Percentiles rank a stretch among this genome's conserved stretches.
Conservation (phyloP, 1,139 yeast species). For the Candida dubliniensis region DNA sequence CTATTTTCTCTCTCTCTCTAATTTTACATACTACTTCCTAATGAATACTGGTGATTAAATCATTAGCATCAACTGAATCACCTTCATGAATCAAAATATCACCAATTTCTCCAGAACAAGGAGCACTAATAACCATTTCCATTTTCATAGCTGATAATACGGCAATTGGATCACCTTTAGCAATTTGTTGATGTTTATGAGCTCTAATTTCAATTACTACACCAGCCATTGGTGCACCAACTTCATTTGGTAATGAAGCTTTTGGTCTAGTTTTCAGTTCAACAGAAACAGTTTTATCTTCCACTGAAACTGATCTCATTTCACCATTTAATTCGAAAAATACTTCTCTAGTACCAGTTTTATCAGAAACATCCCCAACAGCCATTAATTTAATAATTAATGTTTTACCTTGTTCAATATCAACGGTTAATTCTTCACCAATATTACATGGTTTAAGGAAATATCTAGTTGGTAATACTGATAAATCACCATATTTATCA, state of each 20-base stretch:
- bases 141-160: slow-evolving; percentile 98
- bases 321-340: slow-evolving; percentile 98
- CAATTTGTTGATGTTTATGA: slow-evolving; percentile 81
- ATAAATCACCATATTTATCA: slow-evolving; percentile 86
- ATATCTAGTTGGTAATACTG: slow-evolving; percentile 88
- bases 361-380: slow-evolving; percentile 80
- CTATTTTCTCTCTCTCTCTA: no score
- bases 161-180: slow-evolving; percentile 95
- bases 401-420: slow-evolving; percentile 92
- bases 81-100: slow-evolving; percentile 81
- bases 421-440: slow-evolving; percentile 86
- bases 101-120: slow-evolving; percentile 79
- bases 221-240: slow-evolving; percentile 99
- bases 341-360: slow-evolving; percentile 92
- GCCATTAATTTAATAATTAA: slow-evolving; percentile 91
- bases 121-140: slow-evolving; percentile 98
- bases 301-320: slow-evolving; percentile 90
- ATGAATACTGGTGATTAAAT: slow-evolving; percentile 53
- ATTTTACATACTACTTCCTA: neutral
- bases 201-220: slow-evolving; percentile 94
- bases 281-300: slow-evolving; percentile 81
- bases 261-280: slow-evolving; percentile 86
- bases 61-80: slow-evolving; percentile 93
- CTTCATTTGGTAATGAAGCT: slow-evolving; percentile 90
- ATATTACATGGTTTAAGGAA: slow-evolving; percentile 84